Conservation (phyloP, 768 basidiomycete genomes). For the Russula griseocarnosa region DNA sequence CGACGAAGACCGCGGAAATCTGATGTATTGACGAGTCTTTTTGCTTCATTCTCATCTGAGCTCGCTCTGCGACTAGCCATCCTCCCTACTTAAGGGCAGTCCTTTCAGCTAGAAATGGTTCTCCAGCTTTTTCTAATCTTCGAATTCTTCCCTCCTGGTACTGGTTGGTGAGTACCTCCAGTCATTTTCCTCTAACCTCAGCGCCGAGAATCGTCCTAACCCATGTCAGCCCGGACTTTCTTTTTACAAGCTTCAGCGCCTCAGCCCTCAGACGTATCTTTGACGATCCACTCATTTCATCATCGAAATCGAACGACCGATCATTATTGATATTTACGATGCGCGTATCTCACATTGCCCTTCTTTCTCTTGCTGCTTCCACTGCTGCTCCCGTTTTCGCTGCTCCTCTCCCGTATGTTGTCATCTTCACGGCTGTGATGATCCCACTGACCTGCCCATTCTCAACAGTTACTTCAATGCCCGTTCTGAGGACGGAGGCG, state of each 20-base stretch:
- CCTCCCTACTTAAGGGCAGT: background rate
- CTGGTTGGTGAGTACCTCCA: slow-evolving; percentile 14
- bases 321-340: background rate
- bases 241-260: background rate
- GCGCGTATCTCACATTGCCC: background rate
- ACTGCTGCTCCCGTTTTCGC: background rate
- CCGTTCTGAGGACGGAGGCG: background rate
- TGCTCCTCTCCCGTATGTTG: slow-evolving; percentile 8
- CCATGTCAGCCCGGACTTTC: background rate
- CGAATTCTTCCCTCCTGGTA: background rate
- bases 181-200: background rate
- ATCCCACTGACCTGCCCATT: background rate
- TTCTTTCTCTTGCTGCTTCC: slow-evolving; percentile 5
- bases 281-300: background rate
- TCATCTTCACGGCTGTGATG: background rate
- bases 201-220: background rate
- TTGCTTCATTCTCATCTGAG: background rate
- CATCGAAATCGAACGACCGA: background rate
- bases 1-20: no score
- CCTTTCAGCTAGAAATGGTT: background rate
- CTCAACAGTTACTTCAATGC: background rate
- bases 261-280: background rate
- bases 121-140: slow-evolving; percentile 4
- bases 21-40: no score
- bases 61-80: background rate